Conservation (phyloP, 164 flowering plant species). For the Santalum album region DNA sequence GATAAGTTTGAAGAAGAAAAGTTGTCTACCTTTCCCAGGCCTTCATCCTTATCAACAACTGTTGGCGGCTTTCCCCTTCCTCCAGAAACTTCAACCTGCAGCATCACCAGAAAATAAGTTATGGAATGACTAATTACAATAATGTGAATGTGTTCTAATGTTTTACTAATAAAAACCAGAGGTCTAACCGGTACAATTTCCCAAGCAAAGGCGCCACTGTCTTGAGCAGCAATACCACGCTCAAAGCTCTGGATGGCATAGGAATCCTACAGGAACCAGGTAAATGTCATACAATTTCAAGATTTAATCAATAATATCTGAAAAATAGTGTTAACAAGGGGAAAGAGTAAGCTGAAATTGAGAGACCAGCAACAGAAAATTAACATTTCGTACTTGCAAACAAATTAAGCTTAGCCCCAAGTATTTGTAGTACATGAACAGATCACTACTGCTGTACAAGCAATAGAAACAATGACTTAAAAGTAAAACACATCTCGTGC, state of each 20-base stretch:
- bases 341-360: no score
- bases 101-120: constrained; percentile 3
- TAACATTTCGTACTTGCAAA: no score
- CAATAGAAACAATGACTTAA: not conserved
- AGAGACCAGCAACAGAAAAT: no score
- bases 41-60: constrained; percentile 61
- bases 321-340: no score
- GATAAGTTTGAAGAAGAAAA: not conserved
- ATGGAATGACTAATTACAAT: not conserved
- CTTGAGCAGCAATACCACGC: constrained; percentile 6
- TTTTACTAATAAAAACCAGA: not conserved
- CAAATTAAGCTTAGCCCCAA: no score
- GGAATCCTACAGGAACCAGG: not conserved
- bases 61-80: constrained; percentile 59
- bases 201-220: constrained; percentile 2
- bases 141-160: not conserved
- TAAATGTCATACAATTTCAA: not conserved
- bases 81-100: constrained; percentile 61
- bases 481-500: not conserved
- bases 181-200: constrained; percentile 3
- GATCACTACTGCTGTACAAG: not conserved
- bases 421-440: no score
- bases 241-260: constrained; percentile 2
- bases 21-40: constrained; percentile 51
- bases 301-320: not conserved